Evolutionary conservation across 1,284 basidiomycete genomes (phyloP), one percentile per base, ranked within the genome.

Genomic region (Leccinum fallax): DNA sequence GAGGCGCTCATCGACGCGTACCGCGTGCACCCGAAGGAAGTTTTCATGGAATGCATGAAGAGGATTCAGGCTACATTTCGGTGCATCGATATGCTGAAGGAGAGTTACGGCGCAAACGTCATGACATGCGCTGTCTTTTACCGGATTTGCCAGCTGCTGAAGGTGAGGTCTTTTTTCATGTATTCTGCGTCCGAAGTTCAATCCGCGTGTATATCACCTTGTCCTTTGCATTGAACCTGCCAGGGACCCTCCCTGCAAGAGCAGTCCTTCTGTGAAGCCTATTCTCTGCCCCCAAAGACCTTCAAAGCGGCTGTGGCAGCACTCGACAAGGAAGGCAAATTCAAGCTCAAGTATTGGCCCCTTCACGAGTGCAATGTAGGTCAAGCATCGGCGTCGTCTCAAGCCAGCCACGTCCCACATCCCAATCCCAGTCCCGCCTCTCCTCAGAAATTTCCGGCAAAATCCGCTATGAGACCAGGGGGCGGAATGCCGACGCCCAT

Each of bases 101-200:
- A 67, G n/a, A 61, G 55, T 21, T 60, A 74, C 16, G 66, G 72
- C n/a, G 36, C 51, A 0, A 59, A 59, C 38, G 38, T 38, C 24
- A 55, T 74, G 38, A 38, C 38, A 16, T 38, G 38, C 16, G 38
- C 69, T n/a, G 4, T 76, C 7, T 76, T 76, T 63, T 66, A 63
- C 52, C 75, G 71, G 75, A 66, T 74, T 4, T 76, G 65, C 24
- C 69, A 74, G 13, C 32, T 76, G 40, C 65, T 73, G 46, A 69
- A 76, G 68, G 74, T 72, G 15, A 40, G 61, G 16, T n/a, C 16
- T 40, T 40, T 40, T 19, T 46, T 3, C 15, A 8, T 8, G 15
- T 4, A 0, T 34, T 57, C 1, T 8, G 38, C 11, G 1, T 55
- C 32, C 3, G 43, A 38, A 15, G 13, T 26, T 26, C 26, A 7